Evolutionary conservation across 192 early-diverging fungal species (phyloP), one percentile per base, ranked within the genome.

Genomic region (Entomortierella beljakovae): DNA sequence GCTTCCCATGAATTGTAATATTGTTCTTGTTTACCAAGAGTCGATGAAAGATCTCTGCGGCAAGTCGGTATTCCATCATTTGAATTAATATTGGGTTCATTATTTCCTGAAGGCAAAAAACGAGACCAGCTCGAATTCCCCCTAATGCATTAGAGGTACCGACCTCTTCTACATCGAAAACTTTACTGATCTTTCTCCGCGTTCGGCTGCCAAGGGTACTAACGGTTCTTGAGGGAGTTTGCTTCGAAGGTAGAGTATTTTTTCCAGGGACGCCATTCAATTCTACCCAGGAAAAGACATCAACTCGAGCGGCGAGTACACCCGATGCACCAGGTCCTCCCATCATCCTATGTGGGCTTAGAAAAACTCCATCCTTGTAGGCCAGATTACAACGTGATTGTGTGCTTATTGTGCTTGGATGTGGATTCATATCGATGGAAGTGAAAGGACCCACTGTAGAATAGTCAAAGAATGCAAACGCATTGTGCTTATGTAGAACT

Each of bases 271-370:
- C 25, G n/a, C 55, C 20, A 20, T 57, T 31, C 35, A 11, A 16
- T 34, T 57, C 55, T 34, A 33, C 60, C 57, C 58, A 65, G 9
- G 57, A 34, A 57, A 64, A 75, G 18, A 83, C 38, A 11, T 64
- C 61, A 0, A 70, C 40, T 40, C 75, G 67, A 13, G 81, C 66
- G 5, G 74, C 64, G 6, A 83, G 79, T n/a, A 83, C 53, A 49
- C 83, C 83, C 0, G 83, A 67, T 0, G 81, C 70, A 22, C 81
- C 81, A 18, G 81, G 83, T 9, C 76, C 75, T n/a, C 83, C 81
- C 20, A 83, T 42, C 31, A 85, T 71, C 62, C 81, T 85, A 74
- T 83, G 83, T 5, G 83, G 76, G 16, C 65, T 70, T 20, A 83
- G 28, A 16, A 81, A 72, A 16, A 85, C 71, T 20, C 64, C 83